Evolutionary conservation across 176 grass and related monocot species (phyloP).

Genomic region (Hsuehochloa calcarea): DNA sequence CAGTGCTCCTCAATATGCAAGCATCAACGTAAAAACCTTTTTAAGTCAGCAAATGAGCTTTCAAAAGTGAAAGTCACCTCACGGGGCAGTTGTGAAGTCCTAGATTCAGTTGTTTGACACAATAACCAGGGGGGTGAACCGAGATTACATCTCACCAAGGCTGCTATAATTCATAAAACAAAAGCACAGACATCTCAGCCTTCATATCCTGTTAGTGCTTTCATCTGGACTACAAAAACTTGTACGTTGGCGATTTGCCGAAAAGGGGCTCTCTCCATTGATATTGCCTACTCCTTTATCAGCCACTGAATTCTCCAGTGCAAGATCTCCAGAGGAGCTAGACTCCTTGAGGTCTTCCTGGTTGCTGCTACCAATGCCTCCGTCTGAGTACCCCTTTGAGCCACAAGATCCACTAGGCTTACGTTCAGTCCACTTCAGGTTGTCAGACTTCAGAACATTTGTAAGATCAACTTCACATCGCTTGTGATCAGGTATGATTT

Average conservation of each 20-base stretch:
- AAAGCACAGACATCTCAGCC: background rate
- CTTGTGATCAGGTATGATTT: background rate
- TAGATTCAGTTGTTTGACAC: background rate
- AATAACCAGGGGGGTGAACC: constrained; percentile 33
- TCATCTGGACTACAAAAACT: constrained; percentile 44
- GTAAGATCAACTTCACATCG: constrained; percentile 18
- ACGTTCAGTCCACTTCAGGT: constrained; percentile 44
- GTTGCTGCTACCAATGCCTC: constrained; percentile 32
- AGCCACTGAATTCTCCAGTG: constrained; percentile 29
- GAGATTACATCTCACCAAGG: constrained; percentile 38
- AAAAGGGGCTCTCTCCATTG: constrained; percentile 32
- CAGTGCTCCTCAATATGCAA: background rate
- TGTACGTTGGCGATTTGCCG: background rate
- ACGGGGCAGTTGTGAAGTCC: background rate
- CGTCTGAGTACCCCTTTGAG: constrained; percentile 18
- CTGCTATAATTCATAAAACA: background rate
- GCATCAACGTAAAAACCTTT: background rate
- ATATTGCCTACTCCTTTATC: constrained; percentile 40
- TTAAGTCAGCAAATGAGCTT: background rate
- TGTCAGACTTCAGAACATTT: constrained; percentile 25
- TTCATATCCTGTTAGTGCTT: background rate
- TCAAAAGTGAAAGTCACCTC: background rate
- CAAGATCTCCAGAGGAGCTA: constrained; percentile 14
- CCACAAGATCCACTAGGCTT: constrained; percentile 42
- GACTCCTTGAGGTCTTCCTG: constrained; percentile 6